Percentiles rank a stretch among this genome's conserved stretches.
These are phyloP conservation scores for Rhynchosporium agropyri DNA, from an alignment of 2,329 filamentous ascomycete genomes.

Conservation along the genomic window DNA sequence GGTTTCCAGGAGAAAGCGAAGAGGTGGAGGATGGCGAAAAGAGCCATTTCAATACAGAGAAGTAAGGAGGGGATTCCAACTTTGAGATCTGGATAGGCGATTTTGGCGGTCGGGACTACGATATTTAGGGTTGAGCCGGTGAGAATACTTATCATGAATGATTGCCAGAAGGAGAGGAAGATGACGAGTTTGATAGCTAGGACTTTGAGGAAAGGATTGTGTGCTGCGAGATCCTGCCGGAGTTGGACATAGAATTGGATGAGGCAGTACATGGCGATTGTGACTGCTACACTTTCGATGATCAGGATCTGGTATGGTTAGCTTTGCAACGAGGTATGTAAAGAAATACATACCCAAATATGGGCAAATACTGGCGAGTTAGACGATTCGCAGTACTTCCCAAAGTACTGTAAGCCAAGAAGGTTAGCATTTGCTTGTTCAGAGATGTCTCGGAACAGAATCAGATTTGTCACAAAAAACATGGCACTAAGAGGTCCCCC, in stretches of 20 bases:
- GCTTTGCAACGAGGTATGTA: conserved; percentile 5
- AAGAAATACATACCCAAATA: conserved; percentile 65
- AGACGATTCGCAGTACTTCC: conserved; percentile 77
- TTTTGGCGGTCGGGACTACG: conserved; percentile 42
- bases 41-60: conserved; percentile 82
- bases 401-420: conserved; percentile 53
- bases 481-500: too few relatives aligned
- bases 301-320: conserved; percentile 55
- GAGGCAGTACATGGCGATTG: conserved; percentile 85
- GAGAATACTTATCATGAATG: conserved; percentile 62
- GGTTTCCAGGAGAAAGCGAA: conserved; percentile 80
- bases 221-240: conserved; percentile 65
- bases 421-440: too few relatives aligned
- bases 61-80: conserved; percentile 78
- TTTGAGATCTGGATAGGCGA: conserved; percentile 76
- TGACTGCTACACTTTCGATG: conserved; percentile 72
- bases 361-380: conserved; percentile 79
- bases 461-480: too few relatives aligned
- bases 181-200: conserved; percentile 88
- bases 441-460: too few relatives aligned
- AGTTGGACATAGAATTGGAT: conserved; percentile 87
- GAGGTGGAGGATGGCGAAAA: conserved; percentile 76
- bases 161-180: conserved; percentile 90
- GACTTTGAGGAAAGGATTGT: conserved; percentile 78
- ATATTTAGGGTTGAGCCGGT: conserved; percentile 53